phyloP scores from a whole-genome alignment of 2,329 filamentous ascomycete species.

The Clarireedia paspali region DNA sequence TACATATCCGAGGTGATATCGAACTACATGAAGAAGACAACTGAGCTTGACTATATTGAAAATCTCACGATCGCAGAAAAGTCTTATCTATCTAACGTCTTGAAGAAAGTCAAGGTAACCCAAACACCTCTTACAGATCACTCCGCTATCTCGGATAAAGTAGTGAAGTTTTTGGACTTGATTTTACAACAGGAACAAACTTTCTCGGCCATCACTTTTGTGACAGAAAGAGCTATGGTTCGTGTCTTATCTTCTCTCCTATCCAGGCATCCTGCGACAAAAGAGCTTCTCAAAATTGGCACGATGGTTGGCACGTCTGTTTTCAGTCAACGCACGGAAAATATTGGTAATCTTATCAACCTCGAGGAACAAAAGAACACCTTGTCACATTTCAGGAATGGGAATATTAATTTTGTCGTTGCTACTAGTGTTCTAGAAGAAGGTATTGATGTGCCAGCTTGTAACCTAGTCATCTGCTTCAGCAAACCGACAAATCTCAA shows the following conservation, averaged over 20 bases:
- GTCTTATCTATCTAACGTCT: conserved; percentile 43
- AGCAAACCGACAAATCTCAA: conserved; percentile 53
- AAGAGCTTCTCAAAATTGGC: conserved; percentile 41
- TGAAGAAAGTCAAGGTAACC: conserved; percentile 33
- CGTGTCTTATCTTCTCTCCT: conserved; percentile 45
- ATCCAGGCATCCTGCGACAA: conserved; percentile 42
- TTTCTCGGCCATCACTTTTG: conserved; percentile 57
- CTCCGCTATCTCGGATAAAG: conserved; percentile 52
- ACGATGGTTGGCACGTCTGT: conserved; percentile 48
- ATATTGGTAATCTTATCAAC: conserved; percentile 35
- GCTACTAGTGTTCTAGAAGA: conserved; percentile 55
- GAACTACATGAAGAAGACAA: conserved; percentile 41
- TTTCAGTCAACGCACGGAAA: conserved; percentile 30
- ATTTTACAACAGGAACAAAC: conserved; percentile 35
- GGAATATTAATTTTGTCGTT: conserved; percentile 48
- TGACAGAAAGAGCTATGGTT: conserved; percentile 52
- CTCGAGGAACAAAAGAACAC: conserved; percentile 30
- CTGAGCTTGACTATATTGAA: conserved; percentile 31
- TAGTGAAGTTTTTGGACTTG: conserved; percentile 46
- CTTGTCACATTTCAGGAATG: conserved; percentile 44
- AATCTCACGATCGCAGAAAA: conserved; percentile 40
- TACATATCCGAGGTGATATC: conserved; percentile 45
- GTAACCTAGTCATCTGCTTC: conserved; percentile 58
- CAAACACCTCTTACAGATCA: conserved; percentile 45
- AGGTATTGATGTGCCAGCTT: conserved; percentile 58